Evolutionary conservation across 371 early-diverging fungal species (phyloP).

Genomic region (Choanephora cucurbitarum): DNA sequence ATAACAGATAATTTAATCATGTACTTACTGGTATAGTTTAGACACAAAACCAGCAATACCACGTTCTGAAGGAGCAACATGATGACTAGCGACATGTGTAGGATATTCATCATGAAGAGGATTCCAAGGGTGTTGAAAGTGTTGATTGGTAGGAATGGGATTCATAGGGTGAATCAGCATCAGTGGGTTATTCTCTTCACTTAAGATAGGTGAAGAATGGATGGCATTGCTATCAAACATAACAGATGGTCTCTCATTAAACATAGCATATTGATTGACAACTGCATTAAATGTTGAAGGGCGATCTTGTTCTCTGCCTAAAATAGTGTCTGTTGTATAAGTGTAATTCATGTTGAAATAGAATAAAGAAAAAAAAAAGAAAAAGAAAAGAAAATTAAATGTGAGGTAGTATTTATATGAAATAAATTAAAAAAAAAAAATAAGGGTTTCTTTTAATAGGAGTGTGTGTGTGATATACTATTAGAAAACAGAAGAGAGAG

Average conservation of each 20-base stretch:
- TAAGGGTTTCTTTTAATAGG: too few relatives aligned
- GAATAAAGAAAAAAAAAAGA: too few relatives aligned
- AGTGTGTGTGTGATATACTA: too few relatives aligned
- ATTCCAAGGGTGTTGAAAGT: conserved; percentile 11
- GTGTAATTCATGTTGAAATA: too few relatives aligned
- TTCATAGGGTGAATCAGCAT: conserved; percentile 1
- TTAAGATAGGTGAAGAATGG: background rate
- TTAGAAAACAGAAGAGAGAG: too few relatives aligned
- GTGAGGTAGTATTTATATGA: too few relatives aligned
- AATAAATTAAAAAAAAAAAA: too few relatives aligned
- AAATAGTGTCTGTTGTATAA: too few relatives aligned
- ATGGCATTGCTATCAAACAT: conserved; percentile 7
- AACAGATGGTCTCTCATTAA: conserved; percentile 7
- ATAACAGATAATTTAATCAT: too few relatives aligned
- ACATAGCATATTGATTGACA: background rate
- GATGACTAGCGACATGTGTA: background rate
- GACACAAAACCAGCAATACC: conserved; percentile 54
- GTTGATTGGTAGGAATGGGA: background rate
- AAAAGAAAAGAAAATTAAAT: too few relatives aligned
- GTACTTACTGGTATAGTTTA: conserved; percentile 50
- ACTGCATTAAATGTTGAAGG: background rate
- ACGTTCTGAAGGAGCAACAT: conserved; percentile 29
- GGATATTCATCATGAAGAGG: too few relatives aligned
- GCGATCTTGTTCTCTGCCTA: too few relatives aligned
- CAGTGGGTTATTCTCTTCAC: conserved; percentile 2